Evolutionary conservation across 1,284 basidiomycete species (phyloP).

Genomic region (Pholiota adiposa): DNA sequence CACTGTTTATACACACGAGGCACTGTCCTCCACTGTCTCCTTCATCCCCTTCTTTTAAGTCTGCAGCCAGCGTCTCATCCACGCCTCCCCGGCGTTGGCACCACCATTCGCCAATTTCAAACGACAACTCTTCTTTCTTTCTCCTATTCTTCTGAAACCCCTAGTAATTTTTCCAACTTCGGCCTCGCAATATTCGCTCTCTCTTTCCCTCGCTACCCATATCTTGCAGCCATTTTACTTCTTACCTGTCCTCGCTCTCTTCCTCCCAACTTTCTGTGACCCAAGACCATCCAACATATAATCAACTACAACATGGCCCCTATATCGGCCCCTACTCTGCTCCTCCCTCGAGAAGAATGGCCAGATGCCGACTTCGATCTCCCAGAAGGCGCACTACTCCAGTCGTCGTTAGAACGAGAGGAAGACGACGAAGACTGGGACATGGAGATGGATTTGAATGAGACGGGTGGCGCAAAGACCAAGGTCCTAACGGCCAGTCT

Average conservation of each 20-base stretch:
- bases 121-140: slow-evolving; percentile 18
- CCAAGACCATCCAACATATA: slow-evolving; percentile 18
- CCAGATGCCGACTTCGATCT: slow-evolving; percentile 83
- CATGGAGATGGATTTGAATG: slow-evolving; percentile 68
- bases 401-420: slow-evolving; percentile 66
- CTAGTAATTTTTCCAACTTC: slow-evolving; percentile 6
- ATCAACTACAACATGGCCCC: slow-evolving; percentile 50
- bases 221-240: slow-evolving; percentile 17
- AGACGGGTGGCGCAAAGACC: slow-evolving; percentile 58
- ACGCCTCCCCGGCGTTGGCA: slow-evolving; percentile 17
- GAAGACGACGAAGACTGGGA: slow-evolving; percentile 76
- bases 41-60: slow-evolving; percentile 18
- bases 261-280: slow-evolving; percentile 14
- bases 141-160: slow-evolving; percentile 22
- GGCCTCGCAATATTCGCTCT: slow-evolving; percentile 8
- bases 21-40: slow-evolving; percentile 7
- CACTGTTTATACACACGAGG: slow-evolving; percentile 28
- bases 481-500: slow-evolving; percentile 37
- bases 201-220: slow-evolving; percentile 11
- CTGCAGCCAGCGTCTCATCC: slow-evolving; percentile 20
- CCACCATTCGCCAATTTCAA: slow-evolving; percentile 8
- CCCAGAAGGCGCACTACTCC: slow-evolving; percentile 70
- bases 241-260: slow-evolving; percentile 6
- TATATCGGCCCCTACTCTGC: slow-evolving; percentile 60
- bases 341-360: slow-evolving; percentile 73